phyloP scores from a whole-genome alignment of 1,284 basidiomycete genomes.

The Ustilago esculenta region DNA sequence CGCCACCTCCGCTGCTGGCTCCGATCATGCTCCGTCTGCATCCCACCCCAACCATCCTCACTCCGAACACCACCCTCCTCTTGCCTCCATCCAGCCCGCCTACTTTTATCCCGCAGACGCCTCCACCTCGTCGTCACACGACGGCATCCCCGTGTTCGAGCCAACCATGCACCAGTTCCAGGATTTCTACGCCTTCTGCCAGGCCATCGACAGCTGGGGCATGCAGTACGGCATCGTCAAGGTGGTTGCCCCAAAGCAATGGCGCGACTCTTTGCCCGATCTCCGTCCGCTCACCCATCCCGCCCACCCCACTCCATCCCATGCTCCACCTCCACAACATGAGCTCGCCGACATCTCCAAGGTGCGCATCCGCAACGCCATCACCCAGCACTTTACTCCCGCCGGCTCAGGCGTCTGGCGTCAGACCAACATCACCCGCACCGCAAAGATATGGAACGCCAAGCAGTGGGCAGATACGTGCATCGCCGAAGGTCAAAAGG shows the following conservation, averaged over 20 bases:
- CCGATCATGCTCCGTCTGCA: constrained; percentile 23
- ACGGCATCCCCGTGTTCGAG: constrained; percentile 64
- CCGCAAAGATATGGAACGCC: constrained; percentile 60
- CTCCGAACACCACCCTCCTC: constrained; percentile 9
- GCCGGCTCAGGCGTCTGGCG: constrained; percentile 63
- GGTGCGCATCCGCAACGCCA: constrained; percentile 63
- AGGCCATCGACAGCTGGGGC: constrained; percentile 64
- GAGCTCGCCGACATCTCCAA: constrained; percentile 42
- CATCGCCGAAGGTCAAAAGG: constrained; percentile 45
- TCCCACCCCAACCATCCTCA: not conserved
- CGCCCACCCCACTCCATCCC: constrained; percentile 1
- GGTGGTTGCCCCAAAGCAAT: constrained; percentile 61
- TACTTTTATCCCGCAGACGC: constrained; percentile 60
- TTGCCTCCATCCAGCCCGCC: constrained; percentile 51
- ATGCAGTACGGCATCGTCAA: constrained; percentile 66
- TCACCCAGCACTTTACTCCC: constrained; percentile 61
- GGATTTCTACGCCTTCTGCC: constrained; percentile 64
- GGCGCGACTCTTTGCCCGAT: constrained; percentile 57
- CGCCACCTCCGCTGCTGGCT: constrained; percentile 40
- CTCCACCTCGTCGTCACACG: constrained; percentile 22
- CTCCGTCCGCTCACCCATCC: constrained; percentile 35
- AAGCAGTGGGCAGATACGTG: constrained; percentile 65
- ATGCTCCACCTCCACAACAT: not conserved
- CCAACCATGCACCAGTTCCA: constrained; percentile 64
- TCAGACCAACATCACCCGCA: constrained; percentile 64